Conservation (phyloP, 352 stramenopile species). For the Phytophthora lateralis region DNA sequence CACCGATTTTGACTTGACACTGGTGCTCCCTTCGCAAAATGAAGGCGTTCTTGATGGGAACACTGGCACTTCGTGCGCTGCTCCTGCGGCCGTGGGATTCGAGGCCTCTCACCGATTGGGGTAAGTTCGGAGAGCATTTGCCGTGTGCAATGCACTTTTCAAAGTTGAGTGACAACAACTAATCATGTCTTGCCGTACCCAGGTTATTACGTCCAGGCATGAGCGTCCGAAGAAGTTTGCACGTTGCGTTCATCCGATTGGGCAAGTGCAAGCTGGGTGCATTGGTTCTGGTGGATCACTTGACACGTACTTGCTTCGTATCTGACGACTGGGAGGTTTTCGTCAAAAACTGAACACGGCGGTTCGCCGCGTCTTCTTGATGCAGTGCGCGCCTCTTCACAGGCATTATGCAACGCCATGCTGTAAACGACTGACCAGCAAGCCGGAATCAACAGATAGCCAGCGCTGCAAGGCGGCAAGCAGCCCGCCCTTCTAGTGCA, state of each 20-base stretch:
- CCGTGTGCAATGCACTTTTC: conserved; percentile 9
- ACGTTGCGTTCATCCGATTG: conserved; percentile 53
- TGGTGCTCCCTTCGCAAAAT: conserved; percentile 43
- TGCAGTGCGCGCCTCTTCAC: conserved; percentile 33
- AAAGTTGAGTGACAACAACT: conserved; percentile 8
- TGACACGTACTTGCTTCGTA: conserved; percentile 69
- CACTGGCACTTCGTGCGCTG: neutral
- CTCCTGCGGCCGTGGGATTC: conserved; percentile 51
- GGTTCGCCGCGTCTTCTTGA: conserved; percentile 33
- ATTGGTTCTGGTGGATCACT: conserved; percentile 63
- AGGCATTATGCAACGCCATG: conserved; percentile 21
- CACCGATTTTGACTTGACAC: conserved; percentile 67
- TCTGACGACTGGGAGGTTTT: conserved; percentile 44
- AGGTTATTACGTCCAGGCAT: conserved; percentile 52
- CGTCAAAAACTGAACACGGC: conserved; percentile 29
- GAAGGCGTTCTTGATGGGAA: neutral
- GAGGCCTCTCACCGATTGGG: conserved; percentile 72
- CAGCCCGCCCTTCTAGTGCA: conserved; percentile 5
- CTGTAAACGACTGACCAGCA: conserved; percentile 13
- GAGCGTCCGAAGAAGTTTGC: conserved; percentile 67
- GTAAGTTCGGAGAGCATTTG: conserved; percentile 35
- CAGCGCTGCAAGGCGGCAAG: conserved; percentile 16
- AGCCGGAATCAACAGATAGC: conserved; percentile 26
- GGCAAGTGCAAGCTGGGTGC: conserved; percentile 51
- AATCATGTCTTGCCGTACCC: conserved; percentile 13